These are phyloP conservation scores for Eragrostis curvula DNA, from an alignment of 176 grass and related monocot genomes.

Conservation along the genomic window DNA sequence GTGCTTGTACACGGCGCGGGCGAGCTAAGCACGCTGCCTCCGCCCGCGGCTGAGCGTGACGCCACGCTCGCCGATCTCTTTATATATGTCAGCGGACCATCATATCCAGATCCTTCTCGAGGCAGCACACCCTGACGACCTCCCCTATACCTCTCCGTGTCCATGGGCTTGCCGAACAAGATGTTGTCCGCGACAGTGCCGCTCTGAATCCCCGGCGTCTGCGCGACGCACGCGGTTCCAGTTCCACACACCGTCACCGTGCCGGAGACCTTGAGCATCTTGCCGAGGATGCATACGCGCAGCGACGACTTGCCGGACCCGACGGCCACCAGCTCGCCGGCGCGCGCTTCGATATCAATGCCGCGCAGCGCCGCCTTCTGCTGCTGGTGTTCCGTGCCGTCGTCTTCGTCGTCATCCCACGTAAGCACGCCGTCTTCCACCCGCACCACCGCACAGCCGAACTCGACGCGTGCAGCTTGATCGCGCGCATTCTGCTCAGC, in stretches of 20 bases:
- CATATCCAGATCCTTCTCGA: slow-evolving; percentile 96
- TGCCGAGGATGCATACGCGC: slow-evolving; percentile 79
- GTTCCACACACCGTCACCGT: slow-evolving; percentile 84
- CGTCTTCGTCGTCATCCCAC: slow-evolving; percentile 74
- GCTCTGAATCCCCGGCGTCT: slow-evolving; percentile 95
- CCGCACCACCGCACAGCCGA: slow-evolving; percentile 59
- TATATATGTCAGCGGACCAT: slow-evolving; percentile 98
- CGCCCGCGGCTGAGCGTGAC: slow-evolving; percentile 98
- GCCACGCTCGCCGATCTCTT: slow-evolving; percentile 93
- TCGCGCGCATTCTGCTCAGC: slow-evolving; percentile 81
- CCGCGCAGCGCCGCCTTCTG: slow-evolving; percentile 46
- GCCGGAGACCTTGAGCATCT: slow-evolving; percentile 86
- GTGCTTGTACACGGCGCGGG: slow-evolving; percentile 62
- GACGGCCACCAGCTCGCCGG: slow-evolving; percentile 70
- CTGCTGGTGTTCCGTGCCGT: not conserved
- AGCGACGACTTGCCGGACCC: slow-evolving; percentile 91
- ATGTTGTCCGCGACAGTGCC: slow-evolving; percentile 92
- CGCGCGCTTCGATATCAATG: slow-evolving; percentile 58
- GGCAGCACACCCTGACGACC: slow-evolving; percentile 77
- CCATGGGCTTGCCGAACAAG: slow-evolving; percentile 78
- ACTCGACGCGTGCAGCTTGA: slow-evolving; percentile 64
- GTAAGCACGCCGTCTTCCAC: slow-evolving; percentile 62
- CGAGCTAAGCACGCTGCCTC: too few relatives aligned
- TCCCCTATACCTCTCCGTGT: slow-evolving; percentile 72
- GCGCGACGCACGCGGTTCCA: slow-evolving; percentile 79